These are phyloP conservation scores for Ulota crispa DNA, from an alignment of 225 moss, liverwort and hornwort species.

Conservation along the genomic window DNA sequence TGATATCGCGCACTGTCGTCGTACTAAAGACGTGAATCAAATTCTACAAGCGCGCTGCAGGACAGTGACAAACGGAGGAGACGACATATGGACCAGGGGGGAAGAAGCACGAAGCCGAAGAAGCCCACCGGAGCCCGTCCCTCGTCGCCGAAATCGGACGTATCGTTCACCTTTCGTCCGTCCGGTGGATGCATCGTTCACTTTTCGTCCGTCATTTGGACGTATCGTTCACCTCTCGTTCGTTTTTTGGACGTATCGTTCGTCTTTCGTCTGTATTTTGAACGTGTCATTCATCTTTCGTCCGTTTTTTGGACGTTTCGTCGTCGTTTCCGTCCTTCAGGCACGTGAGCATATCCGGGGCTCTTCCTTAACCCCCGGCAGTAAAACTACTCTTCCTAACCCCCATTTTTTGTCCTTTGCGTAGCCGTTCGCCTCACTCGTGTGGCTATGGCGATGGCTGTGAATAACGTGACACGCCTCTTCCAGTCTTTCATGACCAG, in stretches of 20 bases:
- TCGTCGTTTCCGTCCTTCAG: background rate
- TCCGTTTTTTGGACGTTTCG: background rate
- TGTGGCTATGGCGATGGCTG: constrained; percentile 7
- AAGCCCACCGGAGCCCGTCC: too few species aligned
- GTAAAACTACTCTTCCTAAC: too few species aligned
- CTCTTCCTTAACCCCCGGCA: background rate
- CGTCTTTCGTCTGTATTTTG: background rate
- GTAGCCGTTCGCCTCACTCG: background rate
- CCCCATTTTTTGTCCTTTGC: too few species aligned
- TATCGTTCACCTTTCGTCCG: background rate
- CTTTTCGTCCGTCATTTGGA: background rate
- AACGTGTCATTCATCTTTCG: background rate
- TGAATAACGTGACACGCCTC: constrained; percentile 8
- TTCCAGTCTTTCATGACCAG: constrained; percentile 39
- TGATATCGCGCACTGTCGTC: too few species aligned
- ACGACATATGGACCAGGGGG: constrained; percentile 2
- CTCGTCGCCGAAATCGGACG: constrained; percentile 3
- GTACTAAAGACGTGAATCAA: background rate
- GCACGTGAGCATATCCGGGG: background rate
- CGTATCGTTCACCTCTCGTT: background rate
- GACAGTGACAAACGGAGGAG: background rate
- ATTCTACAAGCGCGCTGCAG: too few species aligned
- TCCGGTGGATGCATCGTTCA: background rate
- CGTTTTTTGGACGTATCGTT: background rate
- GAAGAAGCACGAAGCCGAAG: too few species aligned